phyloP scores from a whole-genome alignment of 129 eudicot species.

The Silybum marianum region DNA sequence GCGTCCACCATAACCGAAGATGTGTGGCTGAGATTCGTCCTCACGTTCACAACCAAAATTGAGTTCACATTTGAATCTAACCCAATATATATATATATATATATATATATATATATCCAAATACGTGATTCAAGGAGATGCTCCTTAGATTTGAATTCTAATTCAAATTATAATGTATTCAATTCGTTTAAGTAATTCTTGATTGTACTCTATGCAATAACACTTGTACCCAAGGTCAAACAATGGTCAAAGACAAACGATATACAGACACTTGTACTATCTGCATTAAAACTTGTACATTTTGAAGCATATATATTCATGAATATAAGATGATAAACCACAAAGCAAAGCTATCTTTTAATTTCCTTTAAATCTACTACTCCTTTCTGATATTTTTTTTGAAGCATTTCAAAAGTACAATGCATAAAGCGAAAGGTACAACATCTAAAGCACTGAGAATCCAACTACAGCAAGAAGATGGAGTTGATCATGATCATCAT shows the following conservation, averaged over 20 bases:
- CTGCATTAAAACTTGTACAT: slow-evolving; percentile 21
- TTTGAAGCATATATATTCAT: slow-evolving; percentile 3
- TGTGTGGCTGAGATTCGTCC: too few relatives aligned
- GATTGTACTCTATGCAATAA: neutral
- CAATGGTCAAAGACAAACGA: slow-evolving; percentile 12
- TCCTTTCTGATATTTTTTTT: neutral
- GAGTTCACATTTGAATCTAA: too few relatives aligned
- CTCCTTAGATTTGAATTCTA: neutral
- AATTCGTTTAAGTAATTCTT: neutral
- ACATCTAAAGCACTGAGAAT: slow-evolving; percentile 26
- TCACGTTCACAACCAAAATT: too few relatives aligned
- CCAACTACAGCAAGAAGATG: slow-evolving; percentile 16
- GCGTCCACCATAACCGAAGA: too few relatives aligned
- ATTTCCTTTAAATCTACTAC: neutral
- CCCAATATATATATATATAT: too few relatives aligned
- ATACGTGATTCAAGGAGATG: slow-evolving; percentile 20
- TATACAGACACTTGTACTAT: neutral
- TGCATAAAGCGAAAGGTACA: slow-evolving; percentile 13
- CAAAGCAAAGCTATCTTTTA: slow-evolving; percentile 18
- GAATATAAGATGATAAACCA: neutral
- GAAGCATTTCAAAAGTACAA: slow-evolving; percentile 14
- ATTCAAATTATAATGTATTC: neutral
- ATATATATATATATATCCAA: neutral
- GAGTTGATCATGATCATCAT: slow-evolving; percentile 29
- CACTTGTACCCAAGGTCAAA: slow-evolving; percentile 23